Evolutionary conservation across 2,329 filamentous ascomycete genomes (phyloP), one percentile per base, ranked within the genome.

Genomic region (Curvularia eragrostidis): DNA sequence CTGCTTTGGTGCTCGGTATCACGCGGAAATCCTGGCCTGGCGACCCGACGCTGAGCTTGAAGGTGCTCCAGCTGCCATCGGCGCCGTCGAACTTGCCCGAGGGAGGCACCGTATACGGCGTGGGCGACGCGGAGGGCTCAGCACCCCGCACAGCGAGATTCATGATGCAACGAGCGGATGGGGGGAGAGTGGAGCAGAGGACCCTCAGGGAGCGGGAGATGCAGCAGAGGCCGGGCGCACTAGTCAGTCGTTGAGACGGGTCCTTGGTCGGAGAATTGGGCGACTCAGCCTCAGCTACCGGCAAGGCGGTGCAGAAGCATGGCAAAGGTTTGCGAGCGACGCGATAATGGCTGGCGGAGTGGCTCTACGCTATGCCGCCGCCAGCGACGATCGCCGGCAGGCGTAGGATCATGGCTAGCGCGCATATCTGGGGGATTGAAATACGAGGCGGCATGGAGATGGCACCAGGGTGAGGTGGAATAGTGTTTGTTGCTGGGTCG

Each of bases 1-100:
- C 60, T 58, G 73, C 58, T 56, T 74, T 65, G n/a, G 74, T 74
- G 10, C 75, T 74, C 5, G 74, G 68, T 26, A 75, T 60, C 7
- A 77, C 69, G n/a, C 72, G 68, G 28, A 77, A 75, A 36, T 77
- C 72, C 54, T 79, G 77, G 24, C 70, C 71, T 24, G 77, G 77
- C 32, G 69, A 75, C 3, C 78, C 78, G 1, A 79, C 74, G 44
- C 67, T 72, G 36, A 79, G 67, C n/a, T 70, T 66, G 62, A 80
- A 80, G 2, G 76, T 77, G 44, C 75, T 78, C 78, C 78, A 80
- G 43, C 56, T 64, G 1, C 78, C 78, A 66, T 80, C 77, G 52
- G 77, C 73, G 48, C 78, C 78, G 36, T 79, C 75, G 59, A 77
- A 77, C 26, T 70, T 54, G 48, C 71, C 59, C 23, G 73, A 72